A percentile compares a stretch with the other conserved stretches of the same genome.
phyloP scores from a whole-genome alignment of 2,329 filamentous ascomycete genomes.

The Calonectria montana region DNA sequence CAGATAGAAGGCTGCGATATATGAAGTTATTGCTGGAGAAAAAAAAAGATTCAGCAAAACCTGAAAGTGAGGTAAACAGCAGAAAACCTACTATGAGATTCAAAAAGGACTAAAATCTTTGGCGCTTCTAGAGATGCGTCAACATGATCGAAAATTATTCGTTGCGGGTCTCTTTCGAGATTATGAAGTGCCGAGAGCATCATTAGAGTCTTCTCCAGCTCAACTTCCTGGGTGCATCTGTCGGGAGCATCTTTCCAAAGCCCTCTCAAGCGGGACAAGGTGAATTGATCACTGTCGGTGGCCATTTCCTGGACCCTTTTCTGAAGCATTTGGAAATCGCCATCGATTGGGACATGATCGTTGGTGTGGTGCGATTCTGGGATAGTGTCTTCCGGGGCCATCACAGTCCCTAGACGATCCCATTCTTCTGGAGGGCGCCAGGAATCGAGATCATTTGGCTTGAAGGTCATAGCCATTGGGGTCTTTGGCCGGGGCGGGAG shows the following conservation, averaged over 20 bases:
- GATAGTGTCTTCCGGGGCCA: too few species aligned
- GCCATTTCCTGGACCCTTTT: conserved; percentile 37
- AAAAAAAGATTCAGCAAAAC: background rate
- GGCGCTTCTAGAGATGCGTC: background rate
- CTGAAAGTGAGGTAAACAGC: background rate
- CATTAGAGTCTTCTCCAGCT: conserved; percentile 68
- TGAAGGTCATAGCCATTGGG: conserved; percentile 39
- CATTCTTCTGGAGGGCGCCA: conserved; percentile 60
- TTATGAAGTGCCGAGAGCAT: conserved; percentile 68
- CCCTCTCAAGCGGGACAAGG: conserved; percentile 65
- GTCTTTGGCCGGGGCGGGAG: conserved; percentile 19
- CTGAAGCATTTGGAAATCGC: conserved; percentile 24
- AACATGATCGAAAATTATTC: conserved; percentile 16
- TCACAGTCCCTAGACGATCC: conserved; percentile 40
- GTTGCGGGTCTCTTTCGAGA: conserved; percentile 50
- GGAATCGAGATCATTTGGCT: conserved; percentile 52
- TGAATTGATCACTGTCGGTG: conserved; percentile 45
- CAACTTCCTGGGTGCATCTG: conserved; percentile 43
- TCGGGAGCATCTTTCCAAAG: conserved; percentile 27
- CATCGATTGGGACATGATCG: background rate
- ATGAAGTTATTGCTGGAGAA: conserved; percentile 58
- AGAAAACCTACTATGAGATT: conserved; percentile 56
- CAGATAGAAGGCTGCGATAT: conserved; percentile 58
- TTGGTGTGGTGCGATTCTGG: background rate
- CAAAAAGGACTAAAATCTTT: conserved; percentile 62